Evolutionary conservation across 257 asterid genomes (phyloP), one percentile per base, ranked within the genome.

Genomic region (Nemophila menziesii): DNA sequence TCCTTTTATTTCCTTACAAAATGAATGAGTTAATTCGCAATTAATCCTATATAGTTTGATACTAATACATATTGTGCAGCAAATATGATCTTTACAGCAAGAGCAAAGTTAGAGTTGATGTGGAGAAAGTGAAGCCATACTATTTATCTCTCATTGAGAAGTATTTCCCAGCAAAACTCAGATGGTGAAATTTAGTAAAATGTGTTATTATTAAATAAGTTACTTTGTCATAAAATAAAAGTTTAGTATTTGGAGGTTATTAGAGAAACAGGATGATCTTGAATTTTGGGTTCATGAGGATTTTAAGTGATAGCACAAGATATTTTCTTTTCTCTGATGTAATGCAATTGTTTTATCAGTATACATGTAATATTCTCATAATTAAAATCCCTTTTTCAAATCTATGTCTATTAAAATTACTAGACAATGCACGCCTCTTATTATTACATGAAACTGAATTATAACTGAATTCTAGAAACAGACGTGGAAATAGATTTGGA

Each of bases 161-260:
- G 63, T 56, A 56, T 21, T 56, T 56, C 49, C 62, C 62, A 27
- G 36, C 49, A 5, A 48, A 48, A 20, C 62, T 56, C 14, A 56
- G 22, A 33, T 56, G 62, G 62, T 56, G 62, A 56, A 33, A 6
- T 48, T 29, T 29, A 7, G 36, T 29, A 2, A 29, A n/a, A n/a
- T n/a, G n/a, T n/a, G n/a, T n/a, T n/a, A n/a, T n/a, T n/a, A n/a
- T n/a, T n/a, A n/a, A n/a, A n/a, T n/a, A n/a, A n/a, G n/a, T n/a
- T n/a, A n/a, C n/a, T n/a, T n/a, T n/a, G n/a, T n/a, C n/a, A n/a
- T n/a, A n/a, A n/a, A n/a, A n/a, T n/a, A n/a, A n/a, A n/a, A n/a
- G n/a, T n/a, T n/a, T n/a, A n/a, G n/a, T n/a, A n/a, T n/a, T n/a
- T 29, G 36, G 36, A 29, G 36, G 9, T 24, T 24, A 9, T 24